Base-by-base conservation (phyloP, 2,329 filamentous ascomycete species). In the Beauveria brongniartii region DNA sequence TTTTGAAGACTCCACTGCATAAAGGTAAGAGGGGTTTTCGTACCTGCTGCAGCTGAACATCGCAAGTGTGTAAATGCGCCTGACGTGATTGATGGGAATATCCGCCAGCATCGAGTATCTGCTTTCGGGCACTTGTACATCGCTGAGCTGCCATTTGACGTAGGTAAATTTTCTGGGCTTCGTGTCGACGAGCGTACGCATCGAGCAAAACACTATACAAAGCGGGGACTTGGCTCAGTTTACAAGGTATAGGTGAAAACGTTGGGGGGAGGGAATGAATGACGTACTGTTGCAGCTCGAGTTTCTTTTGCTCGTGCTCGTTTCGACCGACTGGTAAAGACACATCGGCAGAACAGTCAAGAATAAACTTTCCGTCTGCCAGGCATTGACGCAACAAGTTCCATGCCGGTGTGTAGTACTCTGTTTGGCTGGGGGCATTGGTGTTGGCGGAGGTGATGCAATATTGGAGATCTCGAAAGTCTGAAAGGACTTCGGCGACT, bases 331-430 rank as follows among this genome's bases (percentile, higher is more conserved):
- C 52, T 73, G 4, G 84, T 83, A 14, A 87, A 83, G 57, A 76
- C 77, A 18, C 83, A 70, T 87, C 85, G 46, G 84, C 84, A 24
- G 82, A 83, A 67, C 82, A 84, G 68, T 87, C 83, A 63, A 87
- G 78, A 65, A 88, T 86, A 72, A 85, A 78, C 68, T 85, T 83
- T 7, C 84, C 84, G 66, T 87, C 85, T 47, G 85, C 68, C 55
- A 79, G 76, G 73, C 84, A 87, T 72, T 88, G 84, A 47, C 84
- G 80, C 56, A 88, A 73, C 18, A 79, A 79, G 5, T 80, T 78
- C 83, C 83, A 88, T 24, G 84, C 85, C 64, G 86, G 83, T 14
- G 83, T 84, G 71, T 84, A 82, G 68, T 85, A 84, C 68, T 87
- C 85, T 58, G 82, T 79, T 61, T 75, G 73, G 71, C 84, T 73